Evolutionary conservation across 2,329 filamentous ascomycete species (phyloP).

Genomic region (Torrubiellomyces zombiae): DNA sequence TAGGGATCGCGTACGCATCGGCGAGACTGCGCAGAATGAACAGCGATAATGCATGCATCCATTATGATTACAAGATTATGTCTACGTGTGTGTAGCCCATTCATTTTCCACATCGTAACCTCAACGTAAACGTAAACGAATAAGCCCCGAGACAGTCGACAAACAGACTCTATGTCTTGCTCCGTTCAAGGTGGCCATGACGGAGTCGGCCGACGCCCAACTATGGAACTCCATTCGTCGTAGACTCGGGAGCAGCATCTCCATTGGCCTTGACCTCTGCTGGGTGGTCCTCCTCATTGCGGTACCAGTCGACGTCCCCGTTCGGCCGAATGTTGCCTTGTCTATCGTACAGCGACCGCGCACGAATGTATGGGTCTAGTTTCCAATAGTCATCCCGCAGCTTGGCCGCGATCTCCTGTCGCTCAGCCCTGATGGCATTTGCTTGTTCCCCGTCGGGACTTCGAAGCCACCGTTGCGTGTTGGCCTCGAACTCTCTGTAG

Average conservation of each 20-base stretch:
- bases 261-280: constrained; percentile 5
- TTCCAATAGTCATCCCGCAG: constrained; percentile 71
- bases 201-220: too few species aligned
- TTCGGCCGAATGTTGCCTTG: constrained; percentile 50
- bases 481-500: constrained; percentile 56
- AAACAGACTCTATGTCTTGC: too few species aligned
- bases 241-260: constrained; percentile 15
- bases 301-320: constrained; percentile 59
- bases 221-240: too few species aligned
- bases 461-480: constrained; percentile 60
- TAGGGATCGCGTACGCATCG: too few species aligned
- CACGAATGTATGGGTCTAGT: constrained; percentile 73
- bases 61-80: too few species aligned
- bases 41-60: too few species aligned
- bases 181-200: too few species aligned
- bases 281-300: constrained; percentile 8
- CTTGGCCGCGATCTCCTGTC: constrained; percentile 43
- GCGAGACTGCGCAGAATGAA: too few species aligned
- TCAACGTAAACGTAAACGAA: too few species aligned
- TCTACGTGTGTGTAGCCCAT: too few species aligned
- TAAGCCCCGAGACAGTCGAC: too few species aligned
- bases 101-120: too few species aligned
- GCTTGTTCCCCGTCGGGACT: constrained; percentile 23
- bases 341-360: constrained; percentile 72
- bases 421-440: constrained; percentile 33